These are phyloP conservation scores for Trichoderma pleuroti DNA, from an alignment of 2,329 filamentous ascomycete genomes.

Conservation along the genomic window DNA sequence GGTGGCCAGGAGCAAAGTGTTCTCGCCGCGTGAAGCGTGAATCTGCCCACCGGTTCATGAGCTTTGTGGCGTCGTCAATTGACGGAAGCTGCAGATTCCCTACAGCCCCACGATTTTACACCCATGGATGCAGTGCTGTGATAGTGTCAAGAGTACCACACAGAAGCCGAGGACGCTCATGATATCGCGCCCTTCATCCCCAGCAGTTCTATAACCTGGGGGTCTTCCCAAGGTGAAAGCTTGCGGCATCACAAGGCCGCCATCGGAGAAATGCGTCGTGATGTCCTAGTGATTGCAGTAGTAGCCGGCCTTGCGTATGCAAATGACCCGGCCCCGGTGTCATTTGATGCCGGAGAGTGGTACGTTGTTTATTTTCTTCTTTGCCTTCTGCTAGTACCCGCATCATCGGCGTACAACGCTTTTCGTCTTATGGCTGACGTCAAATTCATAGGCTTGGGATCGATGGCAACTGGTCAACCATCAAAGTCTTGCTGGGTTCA, in stretches of 20 bases:
- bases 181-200: neutral
- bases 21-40: neutral
- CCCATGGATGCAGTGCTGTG: conserved; percentile 12
- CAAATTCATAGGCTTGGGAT: conserved; percentile 50
- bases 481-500: conserved; percentile 51
- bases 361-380: conserved; percentile 18
- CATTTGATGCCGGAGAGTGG: conserved; percentile 26
- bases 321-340: conserved; percentile 23
- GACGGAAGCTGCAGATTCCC: neutral
- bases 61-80: neutral
- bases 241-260: neutral
- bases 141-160: neutral
- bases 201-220: neutral
- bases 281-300: conserved; percentile 3
- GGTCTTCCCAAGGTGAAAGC: neutral
- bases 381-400: neutral
- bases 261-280: conserved; percentile 20
- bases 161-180: neutral
- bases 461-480: conserved; percentile 70
- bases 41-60: neutral
- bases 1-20: neutral
- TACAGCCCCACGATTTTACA: neutral
- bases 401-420: neutral
- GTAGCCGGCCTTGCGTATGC: conserved; percentile 16
- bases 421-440: neutral